Evolutionary conservation across 345 rosid genomes (phyloP).

Genomic region (Combretum micranthum): DNA sequence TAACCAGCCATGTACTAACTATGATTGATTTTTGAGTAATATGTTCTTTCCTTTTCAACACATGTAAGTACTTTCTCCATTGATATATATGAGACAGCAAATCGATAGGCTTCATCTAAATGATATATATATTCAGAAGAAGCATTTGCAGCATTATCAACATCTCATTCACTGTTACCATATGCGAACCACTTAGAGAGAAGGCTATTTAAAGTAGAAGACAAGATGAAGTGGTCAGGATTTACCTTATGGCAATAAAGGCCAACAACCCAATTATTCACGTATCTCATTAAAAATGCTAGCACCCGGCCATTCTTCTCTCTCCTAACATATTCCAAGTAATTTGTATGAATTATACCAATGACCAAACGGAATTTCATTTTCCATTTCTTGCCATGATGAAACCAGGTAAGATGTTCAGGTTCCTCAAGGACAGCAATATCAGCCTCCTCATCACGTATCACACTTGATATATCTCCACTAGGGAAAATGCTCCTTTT

Average conservation of each 20-base stretch:
- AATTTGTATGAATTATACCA: slow-evolving; percentile 88
- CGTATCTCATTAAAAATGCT: slow-evolving; percentile 57
- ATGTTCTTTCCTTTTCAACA: no score
- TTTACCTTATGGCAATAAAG: slow-evolving; percentile 94
- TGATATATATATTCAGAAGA: no score
- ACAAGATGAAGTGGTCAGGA: neutral
- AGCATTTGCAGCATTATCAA: no score
- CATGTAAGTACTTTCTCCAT: no score
- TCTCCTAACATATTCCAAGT: slow-evolving; percentile 70
- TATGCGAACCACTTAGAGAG: neutral
- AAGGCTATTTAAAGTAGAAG: neutral
- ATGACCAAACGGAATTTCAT: slow-evolving; percentile 61
- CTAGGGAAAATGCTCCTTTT: slow-evolving; percentile 86
- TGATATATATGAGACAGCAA: no score
- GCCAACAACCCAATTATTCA: slow-evolving; percentile 69
- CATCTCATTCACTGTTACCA: no score
- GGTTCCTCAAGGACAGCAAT: slow-evolving; percentile 98
- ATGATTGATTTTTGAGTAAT: no score
- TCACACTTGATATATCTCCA: slow-evolving; percentile 72
- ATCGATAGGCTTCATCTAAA: no score
- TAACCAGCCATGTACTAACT: no score
- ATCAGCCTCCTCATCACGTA: slow-evolving; percentile 78
- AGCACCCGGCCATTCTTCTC: slow-evolving; percentile 74
- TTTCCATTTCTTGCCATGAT: slow-evolving; percentile 96
- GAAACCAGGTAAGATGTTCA: slow-evolving; percentile 98